Evolutionary conservation across 768 basidiomycete genomes (phyloP), one percentile per base, ranked within the genome.

Genomic region (Ramaria rubella): DNA sequence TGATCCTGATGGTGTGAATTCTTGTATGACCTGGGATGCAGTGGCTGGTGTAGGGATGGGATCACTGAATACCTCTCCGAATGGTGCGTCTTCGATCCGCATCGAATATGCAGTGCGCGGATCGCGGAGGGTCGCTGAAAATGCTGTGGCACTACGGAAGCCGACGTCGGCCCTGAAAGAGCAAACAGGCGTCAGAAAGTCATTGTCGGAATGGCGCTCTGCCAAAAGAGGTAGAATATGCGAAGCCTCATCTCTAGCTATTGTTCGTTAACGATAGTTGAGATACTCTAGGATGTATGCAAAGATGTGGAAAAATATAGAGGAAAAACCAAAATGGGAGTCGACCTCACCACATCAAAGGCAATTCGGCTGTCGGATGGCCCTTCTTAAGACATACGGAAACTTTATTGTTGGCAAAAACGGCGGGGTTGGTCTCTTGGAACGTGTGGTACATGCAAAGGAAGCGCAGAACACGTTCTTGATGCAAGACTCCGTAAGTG

Each of bases 391-490:
- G 34, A 50, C 17, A 26, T 8, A 29, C 23, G 2, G 55, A 57
- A 19, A 49, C 24, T 26, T 49, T 12, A 34, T 51, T 57, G 26
- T 57, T 57, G 6, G 55, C 46, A 31, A 57, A 57, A 11, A 49
- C 31, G 19, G 53, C 26, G n/a, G 55, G 55, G 15, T 21, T 17
- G 2, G 34, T 52, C 48, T 57, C 55, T n/a, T 51, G 17, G 21
- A 57, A 57, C 12, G 52, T 40, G 36, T 57, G 55, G 31, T 57
- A 43, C 15, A 38, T 49, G 49, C 55, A 57, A n/a, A 57, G 31
- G 24, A 33, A 57, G 17, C 55, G 46, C 4, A 57, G 46, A 8
- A 55, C 34, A 9, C 40, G 24, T 15, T 43, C 53, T 55, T 2
- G 9, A 45, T 2, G 17, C 24, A 5, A 24, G 17, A n/a, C 26